Percentiles rank a stretch among this genome's conserved stretches.
phyloP scores from a whole-genome alignment of 2,329 filamentous ascomycete genomes.

The Colletotrichum neosansevieriae region DNA sequence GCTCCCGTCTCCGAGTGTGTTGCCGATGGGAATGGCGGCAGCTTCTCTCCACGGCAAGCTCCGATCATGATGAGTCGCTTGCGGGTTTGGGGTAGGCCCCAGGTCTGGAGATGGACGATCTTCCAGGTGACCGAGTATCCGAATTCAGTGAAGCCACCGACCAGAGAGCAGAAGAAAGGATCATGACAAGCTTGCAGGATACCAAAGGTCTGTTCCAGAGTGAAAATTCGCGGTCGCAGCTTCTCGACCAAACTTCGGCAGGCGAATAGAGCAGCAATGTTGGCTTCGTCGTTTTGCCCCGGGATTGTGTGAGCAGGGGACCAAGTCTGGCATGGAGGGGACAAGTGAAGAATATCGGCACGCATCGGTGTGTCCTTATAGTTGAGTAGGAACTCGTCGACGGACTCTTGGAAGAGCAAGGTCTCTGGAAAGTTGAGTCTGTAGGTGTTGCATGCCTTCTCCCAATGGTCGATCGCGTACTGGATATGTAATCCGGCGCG shows the following conservation, averaged over 20 bases:
- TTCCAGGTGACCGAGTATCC: slow-evolving; percentile 80
- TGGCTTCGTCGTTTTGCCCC: slow-evolving; percentile 72
- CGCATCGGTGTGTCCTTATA: slow-evolving; percentile 49
- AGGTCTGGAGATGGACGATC: slow-evolving; percentile 64
- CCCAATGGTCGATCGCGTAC: slow-evolving; percentile 74
- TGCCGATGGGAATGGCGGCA: slow-evolving; percentile 73
- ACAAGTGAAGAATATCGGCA: slow-evolving; percentile 79
- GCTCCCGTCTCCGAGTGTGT: slow-evolving; percentile 65
- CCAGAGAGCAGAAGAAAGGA: slow-evolving; percentile 71
- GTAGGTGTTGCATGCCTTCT: slow-evolving; percentile 69
- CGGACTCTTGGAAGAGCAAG: slow-evolving; percentile 60
- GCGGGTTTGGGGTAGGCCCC: slow-evolving; percentile 63
- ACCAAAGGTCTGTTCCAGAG: slow-evolving; percentile 83
- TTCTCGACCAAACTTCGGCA: slow-evolving; percentile 68
- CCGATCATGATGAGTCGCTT: slow-evolving; percentile 69
- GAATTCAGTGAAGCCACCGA: slow-evolving; percentile 72
- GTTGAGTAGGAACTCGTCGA: slow-evolving; percentile 61
- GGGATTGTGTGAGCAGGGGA: slow-evolving; percentile 76
- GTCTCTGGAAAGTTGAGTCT: slow-evolving; percentile 66
- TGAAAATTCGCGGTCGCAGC: slow-evolving; percentile 75
- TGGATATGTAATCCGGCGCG: slow-evolving; percentile 67
- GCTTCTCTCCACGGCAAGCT: slow-evolving; percentile 74
- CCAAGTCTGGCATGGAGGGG: slow-evolving; percentile 82
- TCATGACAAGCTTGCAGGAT: slow-evolving; percentile 61
- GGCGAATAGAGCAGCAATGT: slow-evolving; percentile 70